Evolutionary conservation across 1,284 basidiomycete species (phyloP).

Genomic region (Albatrellus sp.): DNA sequence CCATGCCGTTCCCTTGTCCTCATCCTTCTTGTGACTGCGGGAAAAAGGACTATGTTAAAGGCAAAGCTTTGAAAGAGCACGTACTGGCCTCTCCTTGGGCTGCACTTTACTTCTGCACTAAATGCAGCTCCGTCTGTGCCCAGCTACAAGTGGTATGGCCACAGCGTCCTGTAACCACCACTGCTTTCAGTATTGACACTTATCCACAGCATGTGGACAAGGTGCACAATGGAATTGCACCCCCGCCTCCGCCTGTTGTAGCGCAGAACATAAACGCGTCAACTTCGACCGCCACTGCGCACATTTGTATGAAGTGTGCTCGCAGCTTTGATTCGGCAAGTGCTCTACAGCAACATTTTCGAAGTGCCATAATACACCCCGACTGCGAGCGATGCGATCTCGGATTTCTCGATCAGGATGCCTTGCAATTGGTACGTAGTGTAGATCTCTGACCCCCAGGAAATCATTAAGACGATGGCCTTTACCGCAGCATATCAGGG

Average conservation of each 20-base stretch:
- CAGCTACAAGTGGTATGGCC: constrained; percentile 4
- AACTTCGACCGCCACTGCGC: background rate
- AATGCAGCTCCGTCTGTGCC: constrained; percentile 10
- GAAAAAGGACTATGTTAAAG: constrained; percentile 5
- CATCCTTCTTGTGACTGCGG: constrained; percentile 10
- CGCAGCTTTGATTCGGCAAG: background rate
- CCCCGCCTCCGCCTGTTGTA: background rate
- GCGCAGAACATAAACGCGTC: background rate
- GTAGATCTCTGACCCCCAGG: too few species aligned
- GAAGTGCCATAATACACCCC: constrained; percentile 8
- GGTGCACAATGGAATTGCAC: constrained; percentile 5
- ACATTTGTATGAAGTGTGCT: constrained; percentile 4
- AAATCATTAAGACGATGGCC: too few species aligned
- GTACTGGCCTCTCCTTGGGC: constrained; percentile 10
- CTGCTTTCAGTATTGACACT: background rate
- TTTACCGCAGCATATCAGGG: too few species aligned
- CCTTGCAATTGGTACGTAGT: constrained; percentile 5
- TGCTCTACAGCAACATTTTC: constrained; percentile 10
- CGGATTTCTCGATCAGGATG: constrained; percentile 8
- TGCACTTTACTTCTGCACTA: constrained; percentile 7
- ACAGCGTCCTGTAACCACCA: constrained; percentile 2
- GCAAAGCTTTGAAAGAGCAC: constrained; percentile 5
- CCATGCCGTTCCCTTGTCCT: constrained; percentile 5
- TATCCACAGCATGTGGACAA: constrained; percentile 8
- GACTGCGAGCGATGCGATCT: constrained; percentile 10